These are phyloP conservation scores for Didymella exigua DNA, from an alignment of 2,329 filamentous ascomycete species.

Conservation along the genomic window DNA sequence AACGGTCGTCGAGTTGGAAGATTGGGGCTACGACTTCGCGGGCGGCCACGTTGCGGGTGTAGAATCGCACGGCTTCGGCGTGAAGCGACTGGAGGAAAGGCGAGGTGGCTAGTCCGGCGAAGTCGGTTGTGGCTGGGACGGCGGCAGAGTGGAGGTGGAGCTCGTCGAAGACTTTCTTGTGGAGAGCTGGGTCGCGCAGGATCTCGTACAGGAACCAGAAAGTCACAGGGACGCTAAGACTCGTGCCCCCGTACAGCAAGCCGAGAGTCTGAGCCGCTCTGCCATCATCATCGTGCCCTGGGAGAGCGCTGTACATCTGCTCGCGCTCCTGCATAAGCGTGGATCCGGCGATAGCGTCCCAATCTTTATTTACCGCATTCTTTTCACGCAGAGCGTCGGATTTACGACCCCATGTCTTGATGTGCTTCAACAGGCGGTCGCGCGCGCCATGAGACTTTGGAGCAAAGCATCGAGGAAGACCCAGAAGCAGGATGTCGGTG, in stretches of 20 bases:
- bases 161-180: not conserved
- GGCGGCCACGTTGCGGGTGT: slow-evolving; percentile 12
- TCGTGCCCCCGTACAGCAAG: slow-evolving; percentile 23
- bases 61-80: slow-evolving; percentile 20
- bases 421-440: slow-evolving; percentile 19
- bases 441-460: slow-evolving; percentile 19
- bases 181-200: slow-evolving; percentile 3
- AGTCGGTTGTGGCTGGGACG: slow-evolving; percentile 3
- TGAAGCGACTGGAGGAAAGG: slow-evolving; percentile 26
- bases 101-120: slow-evolving; percentile 16
- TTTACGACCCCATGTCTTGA: slow-evolving; percentile 9
- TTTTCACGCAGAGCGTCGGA: slow-evolving; percentile 6
- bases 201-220: slow-evolving; percentile 29
- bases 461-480: slow-evolving; percentile 18
- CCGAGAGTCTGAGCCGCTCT: slow-evolving; percentile 23
- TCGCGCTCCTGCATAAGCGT: slow-evolving; percentile 24
- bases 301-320: slow-evolving; percentile 16
- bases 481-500: slow-evolving; percentile 20
- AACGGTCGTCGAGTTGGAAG: slow-evolving; percentile 21
- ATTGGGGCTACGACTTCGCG: slow-evolving; percentile 9
- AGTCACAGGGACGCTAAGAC: slow-evolving; percentile 18
- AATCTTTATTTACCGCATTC: slow-evolving; percentile 1
- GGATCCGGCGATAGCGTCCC: slow-evolving; percentile 23
- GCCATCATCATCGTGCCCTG: slow-evolving; percentile 17
- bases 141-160: not conserved